Base-by-base conservation (phyloP, 192 early-diverging fungal species). In the Podila horticola region DNA sequence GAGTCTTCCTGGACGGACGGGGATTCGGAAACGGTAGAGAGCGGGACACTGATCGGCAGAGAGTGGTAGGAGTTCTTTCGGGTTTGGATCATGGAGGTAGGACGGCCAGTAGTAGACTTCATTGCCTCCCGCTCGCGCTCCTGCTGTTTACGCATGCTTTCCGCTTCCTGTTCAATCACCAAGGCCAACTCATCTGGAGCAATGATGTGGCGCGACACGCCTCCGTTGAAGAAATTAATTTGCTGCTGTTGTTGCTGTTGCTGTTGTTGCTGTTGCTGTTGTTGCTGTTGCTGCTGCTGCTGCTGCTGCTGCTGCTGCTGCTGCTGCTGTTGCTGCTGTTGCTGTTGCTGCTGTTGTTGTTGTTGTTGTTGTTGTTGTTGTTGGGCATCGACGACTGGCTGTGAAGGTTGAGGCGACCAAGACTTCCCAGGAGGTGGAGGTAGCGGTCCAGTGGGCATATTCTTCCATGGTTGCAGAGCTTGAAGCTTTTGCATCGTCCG, bases 401-500 rank as follows among this genome's bases (percentile, higher is more conserved):
- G 33, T 13, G 11, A 41, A 7, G 28, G 19, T 22, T 68, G 73
- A n/a, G 73, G 66, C 31, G 66, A 68, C 66, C 59, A 61, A 2
- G 65, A 24, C 19, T 28, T 62, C 52, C 50, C 70, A 62, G 70
- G 70, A 55, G 61, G 26, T 33, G 62, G 50, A 20, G 70, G 70
- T 12, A 71, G 48, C 9, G 70, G 69, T 11, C 69, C 70, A 26
- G n/a, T 29, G 15, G 74, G 68, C 28, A 60, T 50, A 7, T 10
- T 26, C 55, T 75, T 75, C 45, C 66, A 62, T 7, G 48, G 34
- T 13, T 74, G 65, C 31, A 55, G 34, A 5, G 31, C 74, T 9
- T 81, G 66, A 0, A 81, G 49, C 66, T 72, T 81, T 33, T 81
- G 77, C 71, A 73, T 81, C 4, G 77, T 73, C 17, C 77, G 30